Percentiles rank a stretch among this genome's conserved stretches.
Evolutionary conservation across 1,284 basidiomycete species (phyloP).

Genomic region (Pholiota adiposa): DNA sequence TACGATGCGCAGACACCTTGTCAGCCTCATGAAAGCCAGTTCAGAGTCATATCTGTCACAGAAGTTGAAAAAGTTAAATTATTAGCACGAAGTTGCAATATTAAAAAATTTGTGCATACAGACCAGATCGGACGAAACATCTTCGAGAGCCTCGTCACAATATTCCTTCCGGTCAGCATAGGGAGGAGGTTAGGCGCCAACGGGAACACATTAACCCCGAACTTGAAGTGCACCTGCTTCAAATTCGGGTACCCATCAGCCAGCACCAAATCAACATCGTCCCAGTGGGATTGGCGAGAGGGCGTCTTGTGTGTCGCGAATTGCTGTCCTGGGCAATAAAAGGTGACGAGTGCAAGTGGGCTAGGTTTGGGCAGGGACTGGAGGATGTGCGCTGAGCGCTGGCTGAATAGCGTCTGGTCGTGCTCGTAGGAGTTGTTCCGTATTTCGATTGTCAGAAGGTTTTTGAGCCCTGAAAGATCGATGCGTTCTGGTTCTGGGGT

Average conservation of each 20-base stretch:
- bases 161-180: background rate
- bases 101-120: no score
- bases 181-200: slow-evolving; percentile 3
- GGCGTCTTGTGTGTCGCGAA: background rate
- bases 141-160: slow-evolving; percentile 5
- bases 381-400: slow-evolving; percentile 2
- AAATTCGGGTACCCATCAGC: background rate
- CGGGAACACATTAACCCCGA: slow-evolving; percentile 6
- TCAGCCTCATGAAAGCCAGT: no score
- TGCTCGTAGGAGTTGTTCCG: slow-evolving; percentile 5
- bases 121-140: slow-evolving; percentile 2
- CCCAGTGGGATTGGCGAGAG: background rate
- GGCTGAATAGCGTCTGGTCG: slow-evolving; percentile 4
- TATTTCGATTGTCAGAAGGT: background rate
- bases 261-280: background rate
- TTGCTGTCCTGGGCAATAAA: slow-evolving; percentile 4
- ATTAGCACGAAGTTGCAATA: background rate
- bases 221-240: slow-evolving; percentile 7
- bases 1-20: background rate
- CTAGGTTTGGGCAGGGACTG: background rate
- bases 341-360: background rate
- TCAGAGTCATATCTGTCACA: no score
- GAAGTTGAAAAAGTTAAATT: background rate
- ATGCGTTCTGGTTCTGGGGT: background rate
- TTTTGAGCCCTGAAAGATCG: background rate